A percentile compares a stretch with the other conserved stretches of the same genome.
Conservation (phyloP, 352 stramenopile species). For the Aphanomyces invadans region DNA sequence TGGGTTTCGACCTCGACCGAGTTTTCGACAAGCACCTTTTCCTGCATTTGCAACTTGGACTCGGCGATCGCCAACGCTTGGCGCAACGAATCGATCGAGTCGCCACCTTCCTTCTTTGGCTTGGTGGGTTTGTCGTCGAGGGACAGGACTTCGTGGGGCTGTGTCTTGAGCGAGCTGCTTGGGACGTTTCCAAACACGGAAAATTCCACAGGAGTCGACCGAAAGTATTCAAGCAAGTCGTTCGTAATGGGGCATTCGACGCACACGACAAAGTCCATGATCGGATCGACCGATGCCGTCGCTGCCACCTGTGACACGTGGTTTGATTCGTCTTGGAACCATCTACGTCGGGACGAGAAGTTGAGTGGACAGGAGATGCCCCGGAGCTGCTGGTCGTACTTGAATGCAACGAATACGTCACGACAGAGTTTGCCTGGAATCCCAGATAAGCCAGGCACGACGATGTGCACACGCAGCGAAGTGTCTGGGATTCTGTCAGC, state of each 20-base stretch:
- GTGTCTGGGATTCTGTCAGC: too few species aligned
- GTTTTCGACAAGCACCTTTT: slow-evolving; percentile 22
- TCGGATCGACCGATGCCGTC: slow-evolving; percentile 48
- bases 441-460: slow-evolving; percentile 41
- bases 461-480: slow-evolving; percentile 48
- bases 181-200: slow-evolving; percentile 60
- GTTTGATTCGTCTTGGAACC: slow-evolving; percentile 27
- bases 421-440: slow-evolving; percentile 73
- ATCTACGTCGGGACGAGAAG: not conserved
- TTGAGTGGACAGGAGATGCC: too few species aligned
- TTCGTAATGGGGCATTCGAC: slow-evolving; percentile 47
- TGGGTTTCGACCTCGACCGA: slow-evolving; percentile 17
- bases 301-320: slow-evolving; percentile 40
- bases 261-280: slow-evolving; percentile 47
- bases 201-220: slow-evolving; percentile 46
- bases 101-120: not conserved
- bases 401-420: slow-evolving; percentile 49
- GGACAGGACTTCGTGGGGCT: slow-evolving; percentile 22
- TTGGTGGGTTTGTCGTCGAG: slow-evolving; percentile 9
- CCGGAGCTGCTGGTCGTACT: too few species aligned
- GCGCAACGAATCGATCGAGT: slow-evolving; percentile 1
- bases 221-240: slow-evolving; percentile 40
- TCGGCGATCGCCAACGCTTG: slow-evolving; percentile 8
- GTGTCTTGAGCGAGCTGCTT: slow-evolving; percentile 33
- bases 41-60: slow-evolving; percentile 20